Evolutionary conservation across 306 rosid species (phyloP).

Genomic region (Cicer pinnatifidum): DNA sequence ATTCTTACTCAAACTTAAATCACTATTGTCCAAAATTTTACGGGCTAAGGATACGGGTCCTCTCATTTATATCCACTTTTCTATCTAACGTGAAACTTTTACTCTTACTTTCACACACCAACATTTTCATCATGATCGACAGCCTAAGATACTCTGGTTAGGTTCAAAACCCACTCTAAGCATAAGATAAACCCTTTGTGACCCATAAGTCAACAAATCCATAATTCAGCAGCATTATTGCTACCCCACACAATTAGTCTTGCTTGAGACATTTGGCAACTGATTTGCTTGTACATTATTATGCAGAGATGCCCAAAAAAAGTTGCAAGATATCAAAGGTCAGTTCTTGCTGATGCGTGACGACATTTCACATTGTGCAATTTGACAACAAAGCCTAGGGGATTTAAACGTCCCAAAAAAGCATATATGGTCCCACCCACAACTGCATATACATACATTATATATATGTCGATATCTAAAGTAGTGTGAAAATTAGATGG

Average conservation of each 20-base stretch:
- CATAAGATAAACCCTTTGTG: too few relatives aligned
- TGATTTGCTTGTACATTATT: slow-evolving; percentile 10
- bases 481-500: slow-evolving; percentile 36
- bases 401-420: slow-evolving; percentile 2
- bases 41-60: too few relatives aligned
- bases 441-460: background rate
- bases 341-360: slow-evolving; percentile 22
- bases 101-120: too few relatives aligned
- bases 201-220: slow-evolving; percentile 37
- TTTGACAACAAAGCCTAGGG: slow-evolving; percentile 9
- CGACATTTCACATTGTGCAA: slow-evolving; percentile 28
- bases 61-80: too few relatives aligned
- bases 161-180: too few relatives aligned
- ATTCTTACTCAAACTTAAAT: too few relatives aligned
- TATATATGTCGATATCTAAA: slow-evolving; percentile 10
- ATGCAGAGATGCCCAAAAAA: slow-evolving; percentile 11
- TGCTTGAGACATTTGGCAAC: slow-evolving; percentile 32
- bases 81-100: too few relatives aligned
- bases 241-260: slow-evolving; percentile 9
- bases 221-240: slow-evolving; percentile 36
- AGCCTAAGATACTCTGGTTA: too few relatives aligned
- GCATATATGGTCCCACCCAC: slow-evolving; percentile 40
- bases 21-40: too few relatives aligned
- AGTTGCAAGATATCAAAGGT: slow-evolving; percentile 4
- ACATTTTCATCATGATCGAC: too few relatives aligned